phyloP scores from a whole-genome alignment of 2,329 filamentous ascomycete genomes.

The Cladobotryum protrusum region DNA sequence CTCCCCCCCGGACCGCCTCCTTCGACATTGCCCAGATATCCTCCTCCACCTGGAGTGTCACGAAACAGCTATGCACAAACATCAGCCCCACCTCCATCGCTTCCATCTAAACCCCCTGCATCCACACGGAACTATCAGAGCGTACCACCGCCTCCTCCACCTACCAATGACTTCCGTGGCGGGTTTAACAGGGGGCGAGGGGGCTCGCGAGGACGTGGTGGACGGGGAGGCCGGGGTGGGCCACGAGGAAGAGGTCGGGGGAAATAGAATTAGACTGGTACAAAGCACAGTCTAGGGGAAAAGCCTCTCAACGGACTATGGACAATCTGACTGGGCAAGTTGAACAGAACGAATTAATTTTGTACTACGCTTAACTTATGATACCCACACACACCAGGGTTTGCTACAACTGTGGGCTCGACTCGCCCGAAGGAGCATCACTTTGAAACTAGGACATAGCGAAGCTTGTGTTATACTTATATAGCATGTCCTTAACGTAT shows the following conservation, averaged over 20 bases:
- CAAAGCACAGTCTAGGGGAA: no score
- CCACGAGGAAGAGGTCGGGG: conserved; percentile 14
- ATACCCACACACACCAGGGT: conserved; percentile 7
- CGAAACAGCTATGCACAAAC: conserved; percentile 14
- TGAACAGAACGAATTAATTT: conserved; percentile 6
- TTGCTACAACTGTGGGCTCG: background rate
- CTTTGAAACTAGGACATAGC: background rate
- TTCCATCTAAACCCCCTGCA: conserved; percentile 26
- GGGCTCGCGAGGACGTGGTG: conserved; percentile 14
- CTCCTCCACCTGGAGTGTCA: conserved; percentile 19
- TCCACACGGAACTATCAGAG: conserved; percentile 20
- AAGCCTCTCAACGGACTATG: background rate
- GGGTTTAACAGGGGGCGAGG: conserved; percentile 4
- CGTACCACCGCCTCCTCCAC: conserved; percentile 23
- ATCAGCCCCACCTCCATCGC: conserved; percentile 17
- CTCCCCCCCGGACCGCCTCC: conserved; percentile 35
- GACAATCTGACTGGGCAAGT: background rate
- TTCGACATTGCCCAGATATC: conserved; percentile 16
- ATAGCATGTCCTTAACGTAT: no score
- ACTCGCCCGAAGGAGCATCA: background rate
- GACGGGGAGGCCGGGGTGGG: conserved; percentile 20
- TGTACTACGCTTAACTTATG: conserved; percentile 1
- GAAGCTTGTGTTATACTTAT: no score
- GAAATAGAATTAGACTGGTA: conserved; percentile 12
- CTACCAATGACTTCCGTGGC: background rate